These are phyloP conservation scores for Aegilops umbellulata DNA, from an alignment of 176 grass and related monocot genomes.

Conservation along the genomic window DNA sequence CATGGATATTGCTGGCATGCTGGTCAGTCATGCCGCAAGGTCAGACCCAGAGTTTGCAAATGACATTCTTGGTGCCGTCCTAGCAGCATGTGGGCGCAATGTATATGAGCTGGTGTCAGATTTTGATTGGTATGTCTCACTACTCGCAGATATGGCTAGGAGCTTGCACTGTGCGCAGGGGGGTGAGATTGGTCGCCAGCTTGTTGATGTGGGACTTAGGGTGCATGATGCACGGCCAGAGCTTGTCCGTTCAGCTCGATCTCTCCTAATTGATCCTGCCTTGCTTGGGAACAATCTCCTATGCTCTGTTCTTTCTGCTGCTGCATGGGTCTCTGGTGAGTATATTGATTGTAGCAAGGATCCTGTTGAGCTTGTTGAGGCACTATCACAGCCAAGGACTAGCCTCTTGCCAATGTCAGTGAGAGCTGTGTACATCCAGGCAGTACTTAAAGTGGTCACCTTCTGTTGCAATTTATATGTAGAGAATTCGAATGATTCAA, in stretches of 20 bases:
- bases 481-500: slow-evolving; percentile 26
- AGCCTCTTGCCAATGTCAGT: slow-evolving; percentile 60
- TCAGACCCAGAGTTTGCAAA: slow-evolving; percentile 80
- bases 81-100: slow-evolving; percentile 57
- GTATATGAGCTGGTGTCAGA: slow-evolving; percentile 80
- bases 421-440: slow-evolving; percentile 80
- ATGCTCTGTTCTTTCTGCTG: slow-evolving; percentile 65
- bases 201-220: slow-evolving; percentile 85
- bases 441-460: slow-evolving; percentile 62
- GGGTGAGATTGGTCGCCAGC: slow-evolving; percentile 74
- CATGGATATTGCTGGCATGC: slow-evolving; percentile 51
- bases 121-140: slow-evolving; percentile 88
- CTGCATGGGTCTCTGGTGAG: slow-evolving; percentile 82
- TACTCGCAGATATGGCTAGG: slow-evolving; percentile 73
- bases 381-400: slow-evolving; percentile 86
- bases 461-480: slow-evolving; percentile 66
- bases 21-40: slow-evolving; percentile 61
- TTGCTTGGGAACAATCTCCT: slow-evolving; percentile 81
- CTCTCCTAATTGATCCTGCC: slow-evolving; percentile 80
- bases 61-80: slow-evolving; percentile 66
- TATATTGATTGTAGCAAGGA: slow-evolving; percentile 74
- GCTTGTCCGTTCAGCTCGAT: slow-evolving; percentile 59
- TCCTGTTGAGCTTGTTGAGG: slow-evolving; percentile 80
- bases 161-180: slow-evolving; percentile 65
- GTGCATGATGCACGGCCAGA: slow-evolving; percentile 79